These are phyloP conservation scores for Fusarium heterosporum DNA, from an alignment of 2,329 filamentous ascomycete species.

Conservation along the genomic window DNA sequence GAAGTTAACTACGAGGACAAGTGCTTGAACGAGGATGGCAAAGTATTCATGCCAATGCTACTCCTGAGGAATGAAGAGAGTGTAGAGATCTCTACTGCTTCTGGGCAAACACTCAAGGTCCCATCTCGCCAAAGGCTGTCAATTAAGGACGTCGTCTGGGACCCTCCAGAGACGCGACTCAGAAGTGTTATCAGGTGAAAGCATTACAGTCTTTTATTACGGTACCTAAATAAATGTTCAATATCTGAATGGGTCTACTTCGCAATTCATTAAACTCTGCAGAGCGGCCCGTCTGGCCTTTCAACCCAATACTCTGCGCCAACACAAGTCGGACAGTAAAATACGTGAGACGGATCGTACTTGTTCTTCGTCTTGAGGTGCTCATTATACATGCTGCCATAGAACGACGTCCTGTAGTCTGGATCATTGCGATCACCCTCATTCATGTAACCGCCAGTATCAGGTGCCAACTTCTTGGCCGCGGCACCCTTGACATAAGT, in stretches of 20 bases:
- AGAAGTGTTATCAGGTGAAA: neutral
- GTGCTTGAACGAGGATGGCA: neutral
- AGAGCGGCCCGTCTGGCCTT: slow-evolving; percentile 15
- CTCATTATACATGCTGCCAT: slow-evolving; percentile 8
- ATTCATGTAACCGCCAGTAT: slow-evolving; percentile 28
- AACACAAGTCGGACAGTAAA: slow-evolving; percentile 36
- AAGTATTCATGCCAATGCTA: neutral
- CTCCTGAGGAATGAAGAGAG: slow-evolving; percentile 9
- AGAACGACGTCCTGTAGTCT: slow-evolving; percentile 20
- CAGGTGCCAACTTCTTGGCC: slow-evolving; percentile 27
- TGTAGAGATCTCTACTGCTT: neutral
- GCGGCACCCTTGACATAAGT: slow-evolving; percentile 29
- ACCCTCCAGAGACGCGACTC: slow-evolving; percentile 7
- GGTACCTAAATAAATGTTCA: neutral
- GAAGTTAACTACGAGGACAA: rapidly evolving
- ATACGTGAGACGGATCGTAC: slow-evolving; percentile 30
- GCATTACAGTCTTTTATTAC: neutral
- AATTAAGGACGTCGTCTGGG: slow-evolving; percentile 14
- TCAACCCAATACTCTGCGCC: slow-evolving; percentile 29
- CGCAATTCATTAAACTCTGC: neutral
- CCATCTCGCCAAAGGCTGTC: slow-evolving; percentile 6
- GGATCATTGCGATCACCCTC: slow-evolving; percentile 34
- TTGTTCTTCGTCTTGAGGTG: slow-evolving; percentile 24
- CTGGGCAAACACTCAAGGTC: neutral
- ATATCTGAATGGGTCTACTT: neutral